Percentiles rank a stretch among this genome's conserved stretches.
These are phyloP conservation scores for Saccharomycopsis fermentans DNA, from an alignment of 805 yeast species.

Conservation along the genomic window DNA sequence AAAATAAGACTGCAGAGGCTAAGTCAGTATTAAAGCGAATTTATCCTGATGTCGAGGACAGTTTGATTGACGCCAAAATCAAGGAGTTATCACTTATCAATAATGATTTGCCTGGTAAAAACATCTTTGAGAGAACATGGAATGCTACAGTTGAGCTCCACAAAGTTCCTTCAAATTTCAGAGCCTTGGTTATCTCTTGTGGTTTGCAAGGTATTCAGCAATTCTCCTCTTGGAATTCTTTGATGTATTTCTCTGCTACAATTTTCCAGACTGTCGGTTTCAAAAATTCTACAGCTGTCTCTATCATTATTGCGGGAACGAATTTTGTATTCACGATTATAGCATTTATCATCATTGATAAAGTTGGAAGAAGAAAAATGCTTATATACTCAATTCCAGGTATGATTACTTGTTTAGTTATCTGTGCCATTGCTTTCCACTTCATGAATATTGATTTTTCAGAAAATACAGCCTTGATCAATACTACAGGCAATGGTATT, in stretches of 20 bases:
- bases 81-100: slow-evolving; percentile 49
- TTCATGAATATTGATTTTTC: slow-evolving; percentile 55
- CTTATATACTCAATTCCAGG: slow-evolving; percentile 74
- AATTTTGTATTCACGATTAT: slow-evolving; percentile 80
- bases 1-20: slow-evolving; percentile 57
- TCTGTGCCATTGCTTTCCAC: slow-evolving; percentile 90
- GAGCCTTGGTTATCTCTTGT: slow-evolving; percentile 85
- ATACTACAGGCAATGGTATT: slow-evolving; percentile 34
- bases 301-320: slow-evolving; percentile 87
- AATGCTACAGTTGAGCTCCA: slow-evolving; percentile 57
- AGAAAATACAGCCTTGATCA: slow-evolving; percentile 34
- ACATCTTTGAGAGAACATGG: slow-evolving; percentile 40
- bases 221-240: slow-evolving; percentile 91
- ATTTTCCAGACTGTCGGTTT: slow-evolving; percentile 89
- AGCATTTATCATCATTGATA: slow-evolving; percentile 81
- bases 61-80: slow-evolving; percentile 55
- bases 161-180: slow-evolving; percentile 62
- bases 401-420: slow-evolving; percentile 64
- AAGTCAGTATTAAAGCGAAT: slow-evolving; percentile 51
- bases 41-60: slow-evolving; percentile 53
- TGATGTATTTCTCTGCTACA: slow-evolving; percentile 91
- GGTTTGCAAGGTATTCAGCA: slow-evolving; percentile 95
- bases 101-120: slow-evolving; percentile 36
- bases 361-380: slow-evolving; percentile 79
- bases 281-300: slow-evolving; percentile 83